Evolutionary conservation across 768 basidiomycete genomes (phyloP), one percentile per base, ranked within the genome.

Genomic region (Rhodotorula taiwanensis): DNA sequence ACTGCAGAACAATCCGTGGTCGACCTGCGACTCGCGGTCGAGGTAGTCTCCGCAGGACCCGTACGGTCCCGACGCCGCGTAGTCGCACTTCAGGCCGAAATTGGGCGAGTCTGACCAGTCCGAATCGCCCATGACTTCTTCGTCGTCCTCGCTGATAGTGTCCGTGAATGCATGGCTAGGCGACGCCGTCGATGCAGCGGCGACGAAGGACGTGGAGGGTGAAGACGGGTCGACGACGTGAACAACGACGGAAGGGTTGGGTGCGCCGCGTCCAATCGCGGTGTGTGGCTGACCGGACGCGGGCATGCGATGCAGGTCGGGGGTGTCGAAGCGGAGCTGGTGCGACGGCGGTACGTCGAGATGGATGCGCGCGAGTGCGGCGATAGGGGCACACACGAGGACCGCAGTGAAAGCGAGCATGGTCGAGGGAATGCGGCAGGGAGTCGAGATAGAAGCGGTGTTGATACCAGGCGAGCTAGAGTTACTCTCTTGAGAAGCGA

Each of bases 1-100:
- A 8, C 52, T 54, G 56, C 62, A 64, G 52, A 64, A 64, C 27
- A 64, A 23, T 4, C 55, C 62, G 47, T 64, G 62, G 57, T 64
- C 62, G 45, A 64, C 15, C 4, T 41, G 56, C 4, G 47, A 55
- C 34, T 23, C 50, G 21, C 27, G 42, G 36, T 62, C 56, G n/a
- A 55, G 52, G 50, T 20, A 67, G 51, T 67, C 66, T 25, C 66
- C 66, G 36, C 66, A 67, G 11, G 58, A 50, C 30, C 21, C 2
- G 58, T 52, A 67, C 20, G 57, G 33, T n/a, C n/a, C n/a, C 36
- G n/a, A 25, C 28, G 33, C 42, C 34, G 33, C 30, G 56, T 28
- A 67, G 20, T 31, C n/a, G 52, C 66, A 67, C 9, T 28, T 0
- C 10, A 16, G 9, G 42, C 60, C 66, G 52, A 65, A 60, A 39